Evolutionary conservation across 2,329 filamentous ascomycete genomes (phyloP), one percentile per base, ranked within the genome.

Genomic region (Leptosphaerulina australis): DNA sequence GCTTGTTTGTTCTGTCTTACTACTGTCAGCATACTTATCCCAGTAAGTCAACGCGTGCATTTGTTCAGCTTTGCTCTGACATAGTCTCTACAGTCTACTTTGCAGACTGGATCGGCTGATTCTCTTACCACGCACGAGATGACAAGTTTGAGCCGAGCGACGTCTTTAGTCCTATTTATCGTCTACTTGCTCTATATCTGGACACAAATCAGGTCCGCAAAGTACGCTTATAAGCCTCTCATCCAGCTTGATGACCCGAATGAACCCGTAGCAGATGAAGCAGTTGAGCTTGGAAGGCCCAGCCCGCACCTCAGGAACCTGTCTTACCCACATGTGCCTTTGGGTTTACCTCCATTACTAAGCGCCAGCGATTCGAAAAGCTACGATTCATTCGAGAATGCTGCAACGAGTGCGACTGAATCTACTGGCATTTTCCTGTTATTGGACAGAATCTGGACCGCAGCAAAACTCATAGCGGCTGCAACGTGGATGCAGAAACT

Each of bases 11-110:
- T 94, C 11, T 84, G 88, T 6, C 77, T 94, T 18, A 85, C 88
- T 2, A 87, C 93, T 18, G 85, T 85, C 41, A 86, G 84, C 62
- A 78, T 95, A 58, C 91, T 96, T 55, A 88, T 96, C 20, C 91
- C 91, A 0, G 93, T 90, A 7, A 22, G 50, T 43, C 12, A 3
- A n/a, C 7, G 5, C 10, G 4, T 18, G 12, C 11, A 24, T 4
- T 5, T 10, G 12, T n/a, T 21, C 25, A 10, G 11, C n/a, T n/a
- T n/a, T n/a, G 1, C 2, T 3, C 47, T 55, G 18, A 55, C 24
- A n/a, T 5, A 10, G 3, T 22, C 5, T 8, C n/a, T 34, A 3
- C n/a, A 58, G 55, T 58, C 52, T 17, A 51, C 53, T 21, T 15
- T 58, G 14, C 38, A 33, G 8, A 24, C 34, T 2, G 36, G 37